phyloP scores from a whole-genome alignment of 805 yeast genomes.

The Priceomyces medius region DNA sequence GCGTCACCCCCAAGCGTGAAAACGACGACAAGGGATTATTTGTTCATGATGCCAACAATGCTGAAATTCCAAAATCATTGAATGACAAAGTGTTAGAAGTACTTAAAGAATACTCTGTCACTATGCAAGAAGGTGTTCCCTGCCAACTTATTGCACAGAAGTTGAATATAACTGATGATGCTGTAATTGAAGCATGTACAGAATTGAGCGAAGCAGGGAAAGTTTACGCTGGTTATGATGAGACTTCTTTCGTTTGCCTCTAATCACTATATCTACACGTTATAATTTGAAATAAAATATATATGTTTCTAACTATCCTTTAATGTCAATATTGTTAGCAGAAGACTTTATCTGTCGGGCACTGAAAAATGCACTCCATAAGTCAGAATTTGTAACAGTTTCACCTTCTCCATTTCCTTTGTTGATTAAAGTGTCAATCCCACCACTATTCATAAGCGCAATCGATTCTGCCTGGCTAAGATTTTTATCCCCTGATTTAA shows the following conservation, averaged over 20 bases:
- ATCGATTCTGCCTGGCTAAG: slow-evolving; percentile 49
- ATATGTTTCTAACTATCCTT: background rate
- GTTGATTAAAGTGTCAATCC: slow-evolving; percentile 48
- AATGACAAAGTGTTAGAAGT: slow-evolving; percentile 49
- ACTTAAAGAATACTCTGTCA: slow-evolving; percentile 48
- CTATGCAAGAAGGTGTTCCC: slow-evolving; percentile 79
- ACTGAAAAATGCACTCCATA: slow-evolving; percentile 62
- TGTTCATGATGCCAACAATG: slow-evolving; percentile 26
- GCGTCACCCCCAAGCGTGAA: slow-evolving; percentile 30
- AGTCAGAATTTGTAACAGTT: slow-evolving; percentile 53
- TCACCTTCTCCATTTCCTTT: slow-evolving; percentile 52
- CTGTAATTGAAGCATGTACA: slow-evolving; percentile 50
- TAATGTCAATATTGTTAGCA: background rate
- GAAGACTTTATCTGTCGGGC: slow-evolving; percentile 11
- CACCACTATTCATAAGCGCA: slow-evolving; percentile 51
- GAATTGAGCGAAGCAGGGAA: slow-evolving; percentile 65
- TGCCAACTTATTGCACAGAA: slow-evolving; percentile 58
- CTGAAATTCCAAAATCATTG: slow-evolving; percentile 15
- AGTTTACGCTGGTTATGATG: slow-evolving; percentile 69
- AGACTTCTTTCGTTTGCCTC: slow-evolving; percentile 58
- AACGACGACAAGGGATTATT: slow-evolving; percentile 22
- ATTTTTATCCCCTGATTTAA: slow-evolving; percentile 32
- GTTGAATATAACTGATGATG: slow-evolving; percentile 49
- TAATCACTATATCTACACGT: slow-evolving; percentile 2
- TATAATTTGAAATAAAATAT: background rate